A percentile compares a stretch with the other conserved stretches of the same genome.
phyloP scores from a whole-genome alignment of 345 rosid genomes.

The Hibiscus mutabilis region DNA sequence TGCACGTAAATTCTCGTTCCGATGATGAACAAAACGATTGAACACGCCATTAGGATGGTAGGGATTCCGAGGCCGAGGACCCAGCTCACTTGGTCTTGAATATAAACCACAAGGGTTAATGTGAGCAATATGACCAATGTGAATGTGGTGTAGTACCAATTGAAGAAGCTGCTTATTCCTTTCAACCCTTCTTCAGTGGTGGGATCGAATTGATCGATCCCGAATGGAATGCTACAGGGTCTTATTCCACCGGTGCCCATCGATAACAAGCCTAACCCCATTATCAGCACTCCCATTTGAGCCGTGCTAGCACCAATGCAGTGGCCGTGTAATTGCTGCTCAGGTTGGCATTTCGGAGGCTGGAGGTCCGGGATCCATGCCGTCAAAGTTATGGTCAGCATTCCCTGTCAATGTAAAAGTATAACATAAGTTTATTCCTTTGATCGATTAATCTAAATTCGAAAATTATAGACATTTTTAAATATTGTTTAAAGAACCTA shows the following conservation, averaged over 20 bases:
- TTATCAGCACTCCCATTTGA: conserved; percentile 42
- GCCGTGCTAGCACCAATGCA: conserved; percentile 49
- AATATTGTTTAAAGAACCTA: too few species aligned
- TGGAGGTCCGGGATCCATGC: conserved; percentile 11
- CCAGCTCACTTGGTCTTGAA: conserved; percentile 75
- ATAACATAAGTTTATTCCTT: not conserved
- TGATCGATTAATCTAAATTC: too few species aligned
- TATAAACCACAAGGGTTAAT: conserved; percentile 54
- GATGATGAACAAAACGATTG: conserved; percentile 40
- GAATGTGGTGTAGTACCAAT: conserved; percentile 80
- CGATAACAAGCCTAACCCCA: conserved; percentile 43
- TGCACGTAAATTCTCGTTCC: conserved; percentile 59
- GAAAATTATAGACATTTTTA: too few species aligned
- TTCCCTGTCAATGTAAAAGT: conserved; percentile 5
- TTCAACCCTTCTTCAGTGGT: conserved; percentile 51
- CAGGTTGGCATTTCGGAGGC: conserved; percentile 1
- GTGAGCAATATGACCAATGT: conserved; percentile 61
- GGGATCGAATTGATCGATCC: conserved; percentile 74
- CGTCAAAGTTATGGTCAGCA: not conserved
- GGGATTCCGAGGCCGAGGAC: conserved; percentile 62
- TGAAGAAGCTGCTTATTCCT: conserved; percentile 73
- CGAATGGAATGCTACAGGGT: conserved; percentile 72
- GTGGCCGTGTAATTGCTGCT: not conserved
- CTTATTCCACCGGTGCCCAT: conserved; percentile 66
- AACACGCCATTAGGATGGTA: conserved; percentile 47